Evolutionary conservation across 2,329 filamentous ascomycete genomes (phyloP), one percentile per base, ranked within the genome.

Genomic region (Colletotrichum lindemuthianum): DNA sequence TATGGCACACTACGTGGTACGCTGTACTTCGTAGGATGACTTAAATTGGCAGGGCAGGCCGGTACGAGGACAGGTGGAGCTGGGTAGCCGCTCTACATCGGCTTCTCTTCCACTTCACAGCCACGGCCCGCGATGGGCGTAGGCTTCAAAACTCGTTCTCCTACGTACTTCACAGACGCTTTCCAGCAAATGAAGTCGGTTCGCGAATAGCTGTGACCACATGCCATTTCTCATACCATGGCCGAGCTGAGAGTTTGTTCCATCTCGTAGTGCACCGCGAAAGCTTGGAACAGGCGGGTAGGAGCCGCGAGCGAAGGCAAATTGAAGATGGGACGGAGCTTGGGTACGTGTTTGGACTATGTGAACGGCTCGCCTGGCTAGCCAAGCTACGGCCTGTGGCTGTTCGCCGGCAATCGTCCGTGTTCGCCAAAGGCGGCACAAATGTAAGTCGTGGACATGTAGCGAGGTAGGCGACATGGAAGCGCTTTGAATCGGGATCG

Each of bases 401-500:
- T 50, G 24, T 16, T 58, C 16, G 37, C 36, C 54, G 41, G 24
- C 58, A 53, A 40, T 52, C 56, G 34, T 13, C 39, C 40, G 56
- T 48, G 39, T 33, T 40, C 24, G 24, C 24, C 24, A 24, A 4
- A 24, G 24, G 24, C 24, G 24, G 24, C 24, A 24, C 24, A 24
- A 24, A 24, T 52, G 12, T 40, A 32, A 40, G 32, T 15, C 34
- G 12, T 37, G 12, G 44, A 51, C 11, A 44, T 12, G 60, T 49
- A 36, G 24, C 41, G 32, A 24, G 12, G 48, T 54, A 43, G 44
- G 39, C 44, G 24, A n/a, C 50, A 41, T 53, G 24, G 33, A 40
- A 61, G 58, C 61, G 58, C 57, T 61, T 65, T 61, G 36, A 44
- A 65, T 65, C 51, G 61, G 58, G 61, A 65, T 65, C 63, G 58